Evolutionary conservation across 495 filamentous ascomycete genomes (phyloP), one percentile per base, ranked within the genome.

Genomic region (Aspergillus olivimuriae): DNA sequence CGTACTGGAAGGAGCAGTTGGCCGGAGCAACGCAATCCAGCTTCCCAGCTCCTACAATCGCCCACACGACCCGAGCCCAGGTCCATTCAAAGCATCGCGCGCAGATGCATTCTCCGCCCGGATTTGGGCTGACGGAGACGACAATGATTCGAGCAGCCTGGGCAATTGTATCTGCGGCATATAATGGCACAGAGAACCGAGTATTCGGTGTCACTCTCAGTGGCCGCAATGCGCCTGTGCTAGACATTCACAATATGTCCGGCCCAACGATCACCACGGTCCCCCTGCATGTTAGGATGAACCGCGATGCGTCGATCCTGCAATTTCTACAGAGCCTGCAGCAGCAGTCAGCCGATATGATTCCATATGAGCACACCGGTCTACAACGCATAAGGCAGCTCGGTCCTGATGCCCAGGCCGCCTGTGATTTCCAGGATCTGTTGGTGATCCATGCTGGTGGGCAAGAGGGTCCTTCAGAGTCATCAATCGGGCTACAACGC

Each of bases 381-480:
- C 49, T 76, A 0, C 68, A 70, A 48, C 61, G 77, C 32, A 84
- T 86, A 34, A 56, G 66, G 22, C 53, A 53, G 4, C 50, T 80
- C 11, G 72, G 66, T 26, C 32, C 58, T 0, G 80, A 81, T 21
- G 65, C 75, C 2, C 53, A 62, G 24, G 53, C 62, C 19, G 79
- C 76, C 1, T 77, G 73, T 41, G 67, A 75, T 28, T 68, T 82
- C 46, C 66, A 72, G 32, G 74, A 58, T 43, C 41, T 76, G 10
- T 56, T 79, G 2, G 60, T 71, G 3, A 58, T 81, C n/a, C 69
- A 76, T 4, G 21, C 26, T n/a, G 11, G 36, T 14, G 4, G 8
- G 15, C 17, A 4, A 22, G 2, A 6, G 14, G 17, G n/a, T n/a
- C n/a, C n/a, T n/a, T n/a, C n/a, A n/a, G n/a, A n/a, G n/a, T n/a